Base-by-base conservation (phyloP, 345 rosid genomes). In the Ceriops tagal region DNA sequence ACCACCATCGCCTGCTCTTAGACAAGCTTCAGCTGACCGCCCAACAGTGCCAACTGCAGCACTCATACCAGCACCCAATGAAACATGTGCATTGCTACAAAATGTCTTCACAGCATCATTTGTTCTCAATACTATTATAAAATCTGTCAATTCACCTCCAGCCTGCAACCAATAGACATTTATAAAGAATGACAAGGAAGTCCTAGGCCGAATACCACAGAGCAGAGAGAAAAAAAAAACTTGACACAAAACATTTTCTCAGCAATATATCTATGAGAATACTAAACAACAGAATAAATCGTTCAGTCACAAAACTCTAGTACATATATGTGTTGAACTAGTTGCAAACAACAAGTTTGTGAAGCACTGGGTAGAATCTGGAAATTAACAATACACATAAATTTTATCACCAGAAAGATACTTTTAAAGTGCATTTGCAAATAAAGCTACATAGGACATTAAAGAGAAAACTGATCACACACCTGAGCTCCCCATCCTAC, bases 401-500 rank as follows among this genome's bases (percentile, higher is more conserved):
- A 21, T 15, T 56, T 24, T 35, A 16, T 20, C 13, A 59, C 11
- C 5, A 46, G 32, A 51, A 26, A 4, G 66, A 61, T 53, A 27
- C 66, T 6, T 8, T 59, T 24, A 6, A 6, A 34, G 35, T 71
- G 27, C 26, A 55, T 63, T 16, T 35, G 20, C 24, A 61, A 11
- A 46, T 13, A 52, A 21, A 0, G 30, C 4, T 58, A 65, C 8
- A n/a, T 10, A 62, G 62, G 35, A 49, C 53, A 9, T 27, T 49
- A 52, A 71, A 69, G 39, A 59, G 2, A 51, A 13, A 51, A 43
- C 49, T 43, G 49, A 43, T 43, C 19, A 34, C 19, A 79, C 71
- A 92, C 99, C 96, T 95, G 99, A 73, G 97, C 92, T 74, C 99
- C 96, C 98, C 99, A 95, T 68, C 99, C 99, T 70, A 87, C 49